phyloP scores from a whole-genome alignment of 2,329 filamentous ascomycete genomes.

The Lomentospora prolificans region DNA sequence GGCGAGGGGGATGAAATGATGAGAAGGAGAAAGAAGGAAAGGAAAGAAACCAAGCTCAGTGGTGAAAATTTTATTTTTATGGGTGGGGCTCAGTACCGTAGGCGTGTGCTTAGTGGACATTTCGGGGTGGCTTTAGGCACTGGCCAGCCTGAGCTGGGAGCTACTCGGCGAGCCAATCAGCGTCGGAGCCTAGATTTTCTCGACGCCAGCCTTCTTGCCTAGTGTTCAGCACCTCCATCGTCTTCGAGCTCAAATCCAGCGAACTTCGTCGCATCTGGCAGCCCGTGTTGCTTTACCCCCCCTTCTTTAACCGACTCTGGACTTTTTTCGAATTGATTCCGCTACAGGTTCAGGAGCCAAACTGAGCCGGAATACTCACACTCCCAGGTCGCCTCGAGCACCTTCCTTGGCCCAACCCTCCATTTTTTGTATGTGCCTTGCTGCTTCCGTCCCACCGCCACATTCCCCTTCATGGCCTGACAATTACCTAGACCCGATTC shows the following conservation, averaged over 20 bases:
- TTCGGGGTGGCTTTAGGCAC: neutral
- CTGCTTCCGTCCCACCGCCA: neutral
- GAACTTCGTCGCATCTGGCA: neutral
- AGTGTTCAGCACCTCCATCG: neutral
- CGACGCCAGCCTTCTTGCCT: neutral
- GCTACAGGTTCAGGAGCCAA: neutral
- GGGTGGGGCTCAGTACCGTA: neutral
- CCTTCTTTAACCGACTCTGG: neutral
- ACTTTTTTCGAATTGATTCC: neutral
- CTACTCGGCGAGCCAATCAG: neutral
- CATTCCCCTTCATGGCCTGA: too few relatives aligned
- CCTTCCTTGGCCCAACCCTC: neutral
- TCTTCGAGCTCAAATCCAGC: neutral
- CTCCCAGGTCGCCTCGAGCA: neutral
- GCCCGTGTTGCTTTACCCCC: neutral
- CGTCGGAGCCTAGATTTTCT: neutral
- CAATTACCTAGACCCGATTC: too few relatives aligned
- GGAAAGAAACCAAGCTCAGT: slow-evolving; percentile 12
- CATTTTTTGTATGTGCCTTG: neutral
- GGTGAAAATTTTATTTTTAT: slow-evolving; percentile 4
- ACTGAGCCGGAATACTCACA: neutral
- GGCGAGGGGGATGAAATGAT: slow-evolving; percentile 65
- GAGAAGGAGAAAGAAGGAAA: slow-evolving; percentile 24
- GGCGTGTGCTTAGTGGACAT: neutral
- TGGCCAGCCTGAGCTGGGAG: neutral